Base-by-base conservation (phyloP, 2,329 filamentous ascomycete genomes). In the Aspergillus aculeatus region DNA sequence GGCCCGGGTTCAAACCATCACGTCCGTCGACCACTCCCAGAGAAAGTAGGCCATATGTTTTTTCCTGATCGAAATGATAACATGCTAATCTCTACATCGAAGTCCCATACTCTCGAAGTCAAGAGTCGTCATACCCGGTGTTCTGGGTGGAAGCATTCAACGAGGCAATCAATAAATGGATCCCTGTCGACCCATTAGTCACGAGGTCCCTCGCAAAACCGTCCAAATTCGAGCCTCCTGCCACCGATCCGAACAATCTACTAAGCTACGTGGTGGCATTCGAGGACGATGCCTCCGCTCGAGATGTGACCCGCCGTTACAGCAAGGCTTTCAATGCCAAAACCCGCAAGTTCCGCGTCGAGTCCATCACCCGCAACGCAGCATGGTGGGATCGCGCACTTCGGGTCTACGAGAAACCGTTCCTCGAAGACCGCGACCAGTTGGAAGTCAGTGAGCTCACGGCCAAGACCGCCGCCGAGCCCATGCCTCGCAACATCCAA, bases 131-230 rank as follows among this genome's bases (percentile, higher is more conserved):
- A 0, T 91, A 89, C 68, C 95, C 95, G 0, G 83, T 98, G 3
- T 98, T 92, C 72, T 99, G 95, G 95, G 89, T 97, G 0, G 95
- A 99, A 77, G 88, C 91, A 3, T 90, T 96, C 64, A 93, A 97
- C 64, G 81, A 87, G 56, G 89, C 90, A 0, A 86, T 92, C 64
- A 91, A 97, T 71, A 96, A 92, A 79, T 99, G 95, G 95, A 85
- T 96, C 57, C 84, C 92, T 0, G 86, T 95, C 41, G 95, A 99
- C 71, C 87, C 93, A 0, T 76, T 97, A 0, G 92, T 95, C 2
- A 96, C 93, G 0, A 83, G 85, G 57, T 89, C 87, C 64, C 86
- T 96, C 57, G 91, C 88, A 71, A 92, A 90, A 61, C 86, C 91
- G 0, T 83, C 82, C 31, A 87, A 84, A 50, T 81, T 99, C 29